A percentile compares a stretch with the other conserved stretches of the same genome.
phyloP scores from a whole-genome alignment of 2,329 filamentous ascomycete species.

The Microdochium trichocladiopsis region DNA sequence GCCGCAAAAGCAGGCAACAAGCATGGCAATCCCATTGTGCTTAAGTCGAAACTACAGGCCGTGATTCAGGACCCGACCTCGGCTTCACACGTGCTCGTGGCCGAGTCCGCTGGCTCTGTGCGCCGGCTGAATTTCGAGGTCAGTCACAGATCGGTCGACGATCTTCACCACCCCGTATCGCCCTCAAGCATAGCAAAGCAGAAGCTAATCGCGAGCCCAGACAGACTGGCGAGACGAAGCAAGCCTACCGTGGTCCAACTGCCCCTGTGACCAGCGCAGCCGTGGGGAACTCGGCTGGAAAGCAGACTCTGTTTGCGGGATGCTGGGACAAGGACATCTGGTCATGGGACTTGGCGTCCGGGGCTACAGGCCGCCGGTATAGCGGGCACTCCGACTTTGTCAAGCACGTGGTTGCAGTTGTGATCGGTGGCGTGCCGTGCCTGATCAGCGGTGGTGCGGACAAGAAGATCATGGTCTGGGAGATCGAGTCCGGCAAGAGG shows the following conservation, averaged over 20 bases:
- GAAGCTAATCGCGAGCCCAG: neutral
- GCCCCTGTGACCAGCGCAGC: slow-evolving; percentile 76
- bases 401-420: slow-evolving; percentile 64
- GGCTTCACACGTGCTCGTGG: slow-evolving; percentile 60
- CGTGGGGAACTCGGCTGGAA: slow-evolving; percentile 45
- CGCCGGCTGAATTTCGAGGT: slow-evolving; percentile 71
- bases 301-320: slow-evolving; percentile 67
- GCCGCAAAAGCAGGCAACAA: slow-evolving; percentile 68
- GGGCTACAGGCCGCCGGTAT: slow-evolving; percentile 49
- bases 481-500: slow-evolving; percentile 57
- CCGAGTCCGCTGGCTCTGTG: slow-evolving; percentile 79
- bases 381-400: slow-evolving; percentile 86
- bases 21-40: slow-evolving; percentile 70
- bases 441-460: slow-evolving; percentile 73
- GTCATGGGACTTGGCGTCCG: slow-evolving; percentile 66
- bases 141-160: slow-evolving; percentile 13
- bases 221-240: slow-evolving; percentile 32
- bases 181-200: too few relatives aligned
- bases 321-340: slow-evolving; percentile 94
- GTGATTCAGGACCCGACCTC: slow-evolving; percentile 60
- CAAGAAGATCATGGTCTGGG: slow-evolving; percentile 79
- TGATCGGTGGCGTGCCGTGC: slow-evolving; percentile 51
- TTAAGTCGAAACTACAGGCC: slow-evolving; percentile 83
- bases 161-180: too few relatives aligned
- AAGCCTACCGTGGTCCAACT: slow-evolving; percentile 63